A percentile compares a stretch with the other conserved stretches of the same genome.
phyloP scores from a whole-genome alignment of 805 yeast species.

The Candida xyloterini region DNA sequence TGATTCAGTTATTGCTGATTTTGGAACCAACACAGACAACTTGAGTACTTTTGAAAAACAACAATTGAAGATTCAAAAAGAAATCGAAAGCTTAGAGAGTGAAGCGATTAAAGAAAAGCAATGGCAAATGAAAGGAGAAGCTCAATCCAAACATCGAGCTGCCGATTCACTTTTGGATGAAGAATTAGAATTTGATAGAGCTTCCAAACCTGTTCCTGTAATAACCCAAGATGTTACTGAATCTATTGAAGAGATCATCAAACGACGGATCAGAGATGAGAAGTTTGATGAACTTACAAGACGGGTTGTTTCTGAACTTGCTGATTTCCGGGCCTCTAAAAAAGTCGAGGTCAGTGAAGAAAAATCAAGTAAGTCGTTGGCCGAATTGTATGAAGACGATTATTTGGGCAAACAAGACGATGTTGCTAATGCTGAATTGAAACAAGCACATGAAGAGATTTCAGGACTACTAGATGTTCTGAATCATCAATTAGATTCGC shows the following conservation, averaged over 20 bases:
- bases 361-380: conserved; percentile 83
- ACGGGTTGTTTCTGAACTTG: conserved; percentile 63
- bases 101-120: conserved; percentile 87
- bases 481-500: conserved; percentile 74
- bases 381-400: conserved; percentile 90
- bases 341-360: conserved; percentile 72
- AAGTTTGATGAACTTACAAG: conserved; percentile 85
- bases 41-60: conserved; percentile 81
- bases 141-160: conserved; percentile 75
- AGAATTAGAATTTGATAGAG: conserved; percentile 85
- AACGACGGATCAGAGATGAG: conserved; percentile 69
- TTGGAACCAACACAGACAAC: conserved; percentile 38
- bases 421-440: conserved; percentile 56
- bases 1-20: conserved; percentile 59
- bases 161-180: conserved; percentile 79
- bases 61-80: conserved; percentile 70
- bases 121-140: conserved; percentile 96
- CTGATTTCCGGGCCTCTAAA: conserved; percentile 54
- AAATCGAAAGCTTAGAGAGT: conserved; percentile 75
- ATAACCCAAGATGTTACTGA: conserved; percentile 88
- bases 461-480: conserved; percentile 58
- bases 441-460: conserved; percentile 76
- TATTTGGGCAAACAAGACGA: conserved; percentile 42
- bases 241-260: conserved; percentile 81
- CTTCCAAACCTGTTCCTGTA: conserved; percentile 93